Evolutionary conservation across 805 yeast genomes (phyloP).

Genomic region (Tetrapisispora nanseiensis): DNA sequence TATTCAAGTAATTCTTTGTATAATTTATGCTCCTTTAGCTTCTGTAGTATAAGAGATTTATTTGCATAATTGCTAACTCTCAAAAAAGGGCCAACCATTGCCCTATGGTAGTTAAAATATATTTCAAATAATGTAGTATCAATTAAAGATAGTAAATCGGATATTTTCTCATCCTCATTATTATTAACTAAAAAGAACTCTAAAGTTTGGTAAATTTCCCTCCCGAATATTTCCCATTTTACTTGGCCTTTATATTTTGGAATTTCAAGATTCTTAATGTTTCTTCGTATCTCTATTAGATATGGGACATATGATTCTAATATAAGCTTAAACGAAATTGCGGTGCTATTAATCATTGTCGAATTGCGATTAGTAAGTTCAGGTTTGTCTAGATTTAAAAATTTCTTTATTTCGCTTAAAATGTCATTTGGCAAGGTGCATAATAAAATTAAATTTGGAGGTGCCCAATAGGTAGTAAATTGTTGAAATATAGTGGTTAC

Average conservation of each 20-base stretch:
- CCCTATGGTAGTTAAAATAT: slow-evolving; percentile 57
- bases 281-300: slow-evolving; percentile 42
- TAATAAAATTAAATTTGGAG: slow-evolving; percentile 43
- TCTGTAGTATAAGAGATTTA: slow-evolving; percentile 46
- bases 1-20: slow-evolving; percentile 70
- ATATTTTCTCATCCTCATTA: slow-evolving; percentile 28
- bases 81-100: slow-evolving; percentile 73
- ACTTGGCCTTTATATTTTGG: slow-evolving; percentile 8
- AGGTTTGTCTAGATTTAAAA: neutral
- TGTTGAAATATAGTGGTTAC: slow-evolving; percentile 19
- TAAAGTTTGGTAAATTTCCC: slow-evolving; percentile 15
- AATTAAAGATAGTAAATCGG: slow-evolving; percentile 37
- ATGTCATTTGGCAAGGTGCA: slow-evolving; percentile 33
- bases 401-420: neutral
- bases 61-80: slow-evolving; percentile 70
- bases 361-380: too few species aligned
- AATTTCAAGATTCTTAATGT: slow-evolving; percentile 24
- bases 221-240: slow-evolving; percentile 15
- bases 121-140: slow-evolving; percentile 75
- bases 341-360: slow-evolving; percentile 11
- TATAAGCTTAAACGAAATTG: slow-evolving; percentile 3
- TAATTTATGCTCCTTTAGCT: slow-evolving; percentile 39
- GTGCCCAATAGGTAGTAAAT: slow-evolving; percentile 48
- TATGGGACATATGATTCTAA: slow-evolving; percentile 30
- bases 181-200: slow-evolving; percentile 25